These are phyloP conservation scores for Cylindrotheca closterium DNA, from an alignment of 108 stramenopile genomes.

Conservation along the genomic window DNA sequence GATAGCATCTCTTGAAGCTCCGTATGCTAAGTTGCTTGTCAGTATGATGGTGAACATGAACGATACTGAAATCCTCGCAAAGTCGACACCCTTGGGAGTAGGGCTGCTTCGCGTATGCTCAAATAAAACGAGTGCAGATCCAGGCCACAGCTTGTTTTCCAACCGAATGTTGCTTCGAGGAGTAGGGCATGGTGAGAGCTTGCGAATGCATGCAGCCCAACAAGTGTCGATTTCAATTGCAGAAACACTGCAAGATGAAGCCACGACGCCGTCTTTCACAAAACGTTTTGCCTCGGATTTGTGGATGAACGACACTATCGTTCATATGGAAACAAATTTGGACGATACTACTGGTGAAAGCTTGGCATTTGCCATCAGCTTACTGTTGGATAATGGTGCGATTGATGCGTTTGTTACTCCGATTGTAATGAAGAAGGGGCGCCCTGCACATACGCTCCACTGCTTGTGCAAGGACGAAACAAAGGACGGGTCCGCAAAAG, in stretches of 20 bases:
- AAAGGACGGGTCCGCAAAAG: slow-evolving; percentile 12
- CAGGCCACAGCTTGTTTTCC: neutral
- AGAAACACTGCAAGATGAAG: neutral
- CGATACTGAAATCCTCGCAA: neutral
- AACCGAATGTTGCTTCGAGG: neutral
- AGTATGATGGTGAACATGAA: neutral
- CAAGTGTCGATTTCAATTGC: slow-evolving; percentile 2
- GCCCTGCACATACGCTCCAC: slow-evolving; percentile 80
- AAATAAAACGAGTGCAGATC: neutral
- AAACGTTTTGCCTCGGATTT: neutral
- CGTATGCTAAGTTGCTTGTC: neutral
- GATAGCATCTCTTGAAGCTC: neutral
- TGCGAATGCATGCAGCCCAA: neutral
- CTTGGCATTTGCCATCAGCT: slow-evolving; percentile 68
- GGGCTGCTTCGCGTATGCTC: slow-evolving; percentile 17
- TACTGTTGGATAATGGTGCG: slow-evolving; percentile 67
- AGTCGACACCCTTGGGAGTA: slow-evolving; percentile 7
- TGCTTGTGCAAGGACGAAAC: slow-evolving; percentile 58
- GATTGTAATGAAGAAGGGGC: slow-evolving; percentile 95
- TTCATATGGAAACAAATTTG: slow-evolving; percentile 80
- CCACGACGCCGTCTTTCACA: neutral
- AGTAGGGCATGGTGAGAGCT: neutral
- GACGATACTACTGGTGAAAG: slow-evolving; percentile 91
- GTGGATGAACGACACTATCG: slow-evolving; percentile 43
- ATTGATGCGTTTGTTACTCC: slow-evolving; percentile 87